Conservation (phyloP, 805 yeast species). For the Clavispora santaluciae region DNA sequence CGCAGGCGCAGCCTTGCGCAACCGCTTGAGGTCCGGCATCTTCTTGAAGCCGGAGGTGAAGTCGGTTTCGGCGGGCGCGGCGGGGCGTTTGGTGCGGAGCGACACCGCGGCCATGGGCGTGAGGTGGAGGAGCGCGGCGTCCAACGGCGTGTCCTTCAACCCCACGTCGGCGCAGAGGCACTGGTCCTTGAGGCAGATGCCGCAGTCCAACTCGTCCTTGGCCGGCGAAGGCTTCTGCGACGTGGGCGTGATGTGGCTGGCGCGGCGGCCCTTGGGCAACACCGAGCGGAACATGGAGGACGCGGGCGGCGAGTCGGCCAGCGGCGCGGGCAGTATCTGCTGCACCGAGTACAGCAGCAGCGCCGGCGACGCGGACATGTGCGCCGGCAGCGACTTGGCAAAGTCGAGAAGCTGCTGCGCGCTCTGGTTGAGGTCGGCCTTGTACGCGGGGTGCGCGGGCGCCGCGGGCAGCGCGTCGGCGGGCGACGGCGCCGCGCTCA, state of each 20-base stretch:
- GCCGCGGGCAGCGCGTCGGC: neutral
- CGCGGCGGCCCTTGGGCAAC: constrained; percentile 8
- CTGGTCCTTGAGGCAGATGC: constrained; percentile 62
- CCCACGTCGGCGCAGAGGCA: constrained; percentile 61
- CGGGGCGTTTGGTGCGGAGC: constrained; percentile 33
- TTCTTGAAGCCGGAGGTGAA: constrained; percentile 42
- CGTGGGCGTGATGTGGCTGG: constrained; percentile 10
- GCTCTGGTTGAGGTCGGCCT: constrained; percentile 13
- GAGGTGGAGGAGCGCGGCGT: constrained; percentile 38
- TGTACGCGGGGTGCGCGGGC: constrained; percentile 6
- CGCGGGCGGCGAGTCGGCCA: constrained; percentile 43
- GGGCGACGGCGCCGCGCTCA: constrained; percentile 5
- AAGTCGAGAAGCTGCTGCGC: constrained; percentile 17
- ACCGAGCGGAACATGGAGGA: neutral
- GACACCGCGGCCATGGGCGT: constrained; percentile 68
- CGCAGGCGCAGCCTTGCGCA: constrained; percentile 15
- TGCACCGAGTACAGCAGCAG: constrained; percentile 37
- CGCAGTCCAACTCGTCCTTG: constrained; percentile 44
- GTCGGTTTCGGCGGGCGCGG: constrained; percentile 41
- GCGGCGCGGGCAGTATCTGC: constrained; percentile 51
- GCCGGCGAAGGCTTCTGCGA: constrained; percentile 12
- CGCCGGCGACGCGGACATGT: constrained; percentile 13
- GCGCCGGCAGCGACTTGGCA: constrained; percentile 16
- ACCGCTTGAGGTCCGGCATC: constrained; percentile 35
- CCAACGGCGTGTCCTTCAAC: constrained; percentile 26